Evolutionary conservation across 176 grass and related monocot species (phyloP).

Genomic region (Phyllostachys edulis): DNA sequence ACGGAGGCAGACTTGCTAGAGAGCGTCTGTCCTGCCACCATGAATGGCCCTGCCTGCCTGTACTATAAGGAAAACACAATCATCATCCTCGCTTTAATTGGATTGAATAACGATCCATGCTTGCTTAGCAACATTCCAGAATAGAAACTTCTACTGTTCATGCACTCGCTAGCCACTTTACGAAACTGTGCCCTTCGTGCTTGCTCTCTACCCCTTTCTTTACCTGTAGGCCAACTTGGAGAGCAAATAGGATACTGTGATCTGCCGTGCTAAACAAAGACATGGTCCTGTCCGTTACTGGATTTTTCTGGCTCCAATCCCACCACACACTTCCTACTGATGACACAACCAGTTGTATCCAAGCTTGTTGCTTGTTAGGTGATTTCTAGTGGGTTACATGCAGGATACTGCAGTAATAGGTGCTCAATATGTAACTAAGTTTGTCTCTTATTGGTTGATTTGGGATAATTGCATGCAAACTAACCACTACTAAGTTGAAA

Average conservation of each 20-base stretch:
- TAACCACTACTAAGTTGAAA: neutral
- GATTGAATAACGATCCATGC: constrained; percentile 42
- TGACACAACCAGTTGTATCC: neutral
- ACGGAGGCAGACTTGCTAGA: neutral
- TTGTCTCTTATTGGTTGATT: neutral
- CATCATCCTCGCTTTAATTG: constrained; percentile 27
- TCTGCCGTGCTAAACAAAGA: constrained; percentile 28
- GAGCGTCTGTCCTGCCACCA: neutral
- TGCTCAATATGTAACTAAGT: neutral
- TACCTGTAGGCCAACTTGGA: constrained; percentile 36
- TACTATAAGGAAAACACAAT: constrained; percentile 11
- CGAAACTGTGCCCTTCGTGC: neutral
- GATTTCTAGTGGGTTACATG: neutral
- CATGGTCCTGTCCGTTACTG: constrained; percentile 27
- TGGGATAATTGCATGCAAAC: neutral
- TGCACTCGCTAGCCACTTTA: constrained; percentile 19
- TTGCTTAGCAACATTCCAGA: constrained; percentile 40
- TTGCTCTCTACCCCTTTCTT: neutral
- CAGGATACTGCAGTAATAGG: neutral
- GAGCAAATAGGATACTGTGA: constrained; percentile 23
- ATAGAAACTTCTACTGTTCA: constrained; percentile 32
- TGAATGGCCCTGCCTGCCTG: constrained; percentile 27
- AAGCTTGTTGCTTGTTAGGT: neutral
- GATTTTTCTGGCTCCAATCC: constrained; percentile 1
- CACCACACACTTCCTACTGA: neutral